Evolutionary conservation across 2,329 filamentous ascomycete species (phyloP), one percentile per base, ranked within the genome.

Genomic region (Penicillium nordicum): DNA sequence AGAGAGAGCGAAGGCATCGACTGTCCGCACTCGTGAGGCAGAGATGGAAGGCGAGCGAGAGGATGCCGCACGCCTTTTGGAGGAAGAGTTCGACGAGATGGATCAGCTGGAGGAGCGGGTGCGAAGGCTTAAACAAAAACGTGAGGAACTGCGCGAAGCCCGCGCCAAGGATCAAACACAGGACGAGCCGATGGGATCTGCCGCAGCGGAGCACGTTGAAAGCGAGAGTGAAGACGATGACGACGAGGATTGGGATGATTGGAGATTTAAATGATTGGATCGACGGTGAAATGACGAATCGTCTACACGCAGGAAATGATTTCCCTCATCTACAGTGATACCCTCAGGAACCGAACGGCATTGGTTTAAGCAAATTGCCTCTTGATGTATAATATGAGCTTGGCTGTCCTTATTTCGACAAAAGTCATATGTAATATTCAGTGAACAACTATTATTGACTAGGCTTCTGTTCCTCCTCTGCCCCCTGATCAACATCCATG

Each of bases 1-100:
- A 80, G 63, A 69, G 53, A 63, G 78, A 78, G 66, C 79, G 64
- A 62, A 76, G 61, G 61, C 80, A 75, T 63, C 69, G 38, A 79
- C 77, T 59, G 57, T 61, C 6, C 68, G 64, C 38, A 60, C 64
- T 25, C 78, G 81, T 41, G 82, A 86, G 52, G 79, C 79, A 1
- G 79, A 83, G 41, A 77, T 76, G 1, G 85, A 88, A 55, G 87
- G 86, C 38, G 89, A 92, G 69, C 83, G 83, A 54, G 90, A 94
- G 69, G 90, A 94, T 65, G 89, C 90, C 1, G 83, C 82, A 41
- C 81, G 87, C 23, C 85, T 87, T 30, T 74, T 92, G 55, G 88
- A 91, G 72, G 84, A 87, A 40, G 90, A 93, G 71, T 88, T 93
- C 63, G 89, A 91, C 56, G 87, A 92, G 69, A 93, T 93, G 89